Conservation (phyloP, 495 filamentous ascomycete species). For the Xylaria sp. region DNA sequence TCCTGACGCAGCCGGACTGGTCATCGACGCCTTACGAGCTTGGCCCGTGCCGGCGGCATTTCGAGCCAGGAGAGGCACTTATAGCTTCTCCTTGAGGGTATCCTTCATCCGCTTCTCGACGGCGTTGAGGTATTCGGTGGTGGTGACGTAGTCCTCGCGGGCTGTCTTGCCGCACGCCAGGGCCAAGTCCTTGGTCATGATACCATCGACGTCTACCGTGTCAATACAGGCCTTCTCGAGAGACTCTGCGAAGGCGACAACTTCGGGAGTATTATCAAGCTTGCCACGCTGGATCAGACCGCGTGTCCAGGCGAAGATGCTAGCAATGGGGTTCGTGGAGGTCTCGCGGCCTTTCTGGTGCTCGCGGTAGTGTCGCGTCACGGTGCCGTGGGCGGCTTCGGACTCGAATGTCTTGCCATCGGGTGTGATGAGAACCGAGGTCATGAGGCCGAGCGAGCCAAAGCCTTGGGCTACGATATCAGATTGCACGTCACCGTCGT, state of each 20-base stretch:
- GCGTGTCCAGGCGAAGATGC: constrained; percentile 98
- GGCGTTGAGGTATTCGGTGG: constrained; percentile 83
- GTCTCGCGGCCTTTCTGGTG: constrained; percentile 97
- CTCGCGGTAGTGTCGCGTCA: constrained; percentile 97
- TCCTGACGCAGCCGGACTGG: constrained; percentile 1
- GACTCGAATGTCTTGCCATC: constrained; percentile 95
- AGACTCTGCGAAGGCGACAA: constrained; percentile 86
- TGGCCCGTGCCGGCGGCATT: background rate
- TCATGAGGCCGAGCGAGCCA: constrained; percentile 97
- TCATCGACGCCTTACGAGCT: background rate
- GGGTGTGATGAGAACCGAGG: constrained; percentile 93
- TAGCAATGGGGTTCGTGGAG: constrained; percentile 97
- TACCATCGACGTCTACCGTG: constrained; percentile 87
- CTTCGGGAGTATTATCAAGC: constrained; percentile 86
- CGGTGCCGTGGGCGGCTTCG: constrained; percentile 97
- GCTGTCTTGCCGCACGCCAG: constrained; percentile 87
- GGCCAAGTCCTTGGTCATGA: constrained; percentile 99
- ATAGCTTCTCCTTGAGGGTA: constrained; percentile 61
- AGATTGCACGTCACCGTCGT: constrained; percentile 98
- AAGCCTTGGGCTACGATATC: constrained; percentile 98
- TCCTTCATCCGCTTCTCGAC: constrained; percentile 85
- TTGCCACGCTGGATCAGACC: constrained; percentile 91
- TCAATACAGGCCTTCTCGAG: constrained; percentile 95
- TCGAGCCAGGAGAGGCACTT: constrained; percentile 24
- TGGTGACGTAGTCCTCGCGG: constrained; percentile 85